Percentiles rank a stretch among this genome's conserved stretches.
phyloP scores from a whole-genome alignment of 202 grass and related monocot genomes.

The Saccharum hybrid region DNA sequence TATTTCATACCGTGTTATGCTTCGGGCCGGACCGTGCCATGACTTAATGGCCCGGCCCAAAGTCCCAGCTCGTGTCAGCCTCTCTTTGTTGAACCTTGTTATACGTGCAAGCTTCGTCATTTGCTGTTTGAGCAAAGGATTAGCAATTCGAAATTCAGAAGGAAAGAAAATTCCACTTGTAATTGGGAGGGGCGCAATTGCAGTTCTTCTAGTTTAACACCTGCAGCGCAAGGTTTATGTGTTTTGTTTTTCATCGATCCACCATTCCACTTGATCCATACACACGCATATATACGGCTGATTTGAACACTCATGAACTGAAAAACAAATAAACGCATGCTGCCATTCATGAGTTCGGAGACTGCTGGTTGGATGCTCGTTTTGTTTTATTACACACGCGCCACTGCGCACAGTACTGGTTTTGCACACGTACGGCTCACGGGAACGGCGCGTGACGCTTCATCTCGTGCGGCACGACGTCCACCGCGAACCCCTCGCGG shows the following conservation, averaged over 20 bases:
- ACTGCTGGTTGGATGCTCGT: neutral
- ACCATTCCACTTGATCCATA: neutral
- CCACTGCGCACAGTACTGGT: neutral
- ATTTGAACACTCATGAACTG: neutral
- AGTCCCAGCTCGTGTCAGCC: neutral
- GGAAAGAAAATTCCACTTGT: neutral
- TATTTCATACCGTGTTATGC: too few species aligned
- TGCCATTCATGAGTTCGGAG: neutral
- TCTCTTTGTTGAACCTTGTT: neutral
- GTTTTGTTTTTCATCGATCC: too few species aligned
- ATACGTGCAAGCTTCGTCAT: neutral
- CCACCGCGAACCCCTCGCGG: conserved; percentile 73
- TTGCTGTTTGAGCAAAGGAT: neutral
- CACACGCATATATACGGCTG: neutral
- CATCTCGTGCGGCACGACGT: conserved; percentile 68
- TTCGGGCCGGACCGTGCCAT: too few species aligned
- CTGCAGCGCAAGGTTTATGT: too few species aligned
- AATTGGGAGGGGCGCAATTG: too few species aligned
- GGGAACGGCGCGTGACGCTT: conserved; percentile 55
- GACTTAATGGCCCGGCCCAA: too few species aligned
- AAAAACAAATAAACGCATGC: neutral
- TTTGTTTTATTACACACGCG: neutral
- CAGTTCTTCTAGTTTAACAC: too few species aligned
- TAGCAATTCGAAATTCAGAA: neutral
- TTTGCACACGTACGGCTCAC: neutral